Percentiles rank a stretch among this genome's conserved stretches.
Evolutionary conservation across 441 rosid genomes (phyloP).

Genomic region (Corymbia calophylla): DNA sequence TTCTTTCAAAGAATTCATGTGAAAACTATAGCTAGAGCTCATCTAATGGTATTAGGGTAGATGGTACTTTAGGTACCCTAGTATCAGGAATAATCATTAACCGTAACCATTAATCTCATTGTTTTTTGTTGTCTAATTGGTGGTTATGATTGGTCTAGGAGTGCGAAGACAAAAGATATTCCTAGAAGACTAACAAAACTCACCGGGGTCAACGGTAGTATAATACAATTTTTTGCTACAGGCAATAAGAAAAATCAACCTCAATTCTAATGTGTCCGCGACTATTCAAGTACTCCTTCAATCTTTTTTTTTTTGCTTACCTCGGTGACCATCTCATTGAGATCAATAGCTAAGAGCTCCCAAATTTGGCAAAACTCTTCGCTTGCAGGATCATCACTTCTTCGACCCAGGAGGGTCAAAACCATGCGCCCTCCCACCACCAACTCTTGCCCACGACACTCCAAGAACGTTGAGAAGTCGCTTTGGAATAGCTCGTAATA

Average conservation of each 20-base stretch:
- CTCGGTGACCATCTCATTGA: background rate
- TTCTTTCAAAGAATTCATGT: background rate
- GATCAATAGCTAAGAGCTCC: slow-evolving; percentile 5
- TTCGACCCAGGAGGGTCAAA: background rate
- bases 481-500: background rate
- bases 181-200: background rate
- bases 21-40: background rate
- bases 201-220: background rate
- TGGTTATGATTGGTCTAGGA: background rate
- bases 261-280: background rate
- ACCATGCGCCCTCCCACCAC: slow-evolving; percentile 1
- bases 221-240: background rate
- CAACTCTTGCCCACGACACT: slow-evolving; percentile 1
- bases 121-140: background rate
- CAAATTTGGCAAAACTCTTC: background rate
- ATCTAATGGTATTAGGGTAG: too few species aligned
- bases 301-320: background rate
- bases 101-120: background rate
- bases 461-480: background rate
- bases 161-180: background rate
- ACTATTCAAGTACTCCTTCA: background rate
- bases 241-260: background rate
- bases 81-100: background rate
- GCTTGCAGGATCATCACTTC: background rate
- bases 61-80: background rate